A percentile compares a stretch with the other conserved stretches of the same genome.
Evolutionary conservation across 768 basidiomycete species (phyloP).

Genomic region (Piloderma croceum): DNA sequence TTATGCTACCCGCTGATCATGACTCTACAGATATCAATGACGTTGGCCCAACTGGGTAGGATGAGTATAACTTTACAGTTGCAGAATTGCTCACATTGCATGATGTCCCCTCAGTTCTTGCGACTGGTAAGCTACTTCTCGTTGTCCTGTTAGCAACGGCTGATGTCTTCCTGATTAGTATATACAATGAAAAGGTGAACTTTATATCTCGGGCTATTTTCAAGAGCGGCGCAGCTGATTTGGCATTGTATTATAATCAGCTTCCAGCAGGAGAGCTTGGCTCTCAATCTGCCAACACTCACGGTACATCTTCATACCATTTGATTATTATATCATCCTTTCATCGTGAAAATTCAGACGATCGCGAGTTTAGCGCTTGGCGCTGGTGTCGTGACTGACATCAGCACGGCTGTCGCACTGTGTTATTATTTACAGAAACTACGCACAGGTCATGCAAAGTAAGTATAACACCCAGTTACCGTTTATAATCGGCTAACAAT

Average conservation of each 20-base stretch:
- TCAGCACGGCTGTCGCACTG: slow-evolving; percentile 45
- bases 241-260: slow-evolving; percentile 19
- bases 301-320: slow-evolving; percentile 28
- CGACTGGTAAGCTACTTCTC: too few species aligned
- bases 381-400: slow-evolving; percentile 46
- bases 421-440: slow-evolving; percentile 51
- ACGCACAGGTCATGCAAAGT: slow-evolving; percentile 50
- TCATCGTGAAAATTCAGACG: slow-evolving; percentile 24
- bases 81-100: too few species aligned
- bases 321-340: not conserved
- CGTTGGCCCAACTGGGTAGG: too few species aligned
- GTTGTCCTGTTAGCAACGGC: too few species aligned
- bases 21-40: too few species aligned
- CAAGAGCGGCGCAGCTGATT: not conserved
- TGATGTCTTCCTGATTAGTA: slow-evolving; percentile 43
- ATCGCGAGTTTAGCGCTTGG: slow-evolving; percentile 45
- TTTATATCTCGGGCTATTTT: slow-evolving; percentile 1
- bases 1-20: slow-evolving; percentile 2
- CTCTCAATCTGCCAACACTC: slow-evolving; percentile 28
- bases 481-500: slow-evolving; percentile 30
- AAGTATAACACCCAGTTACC: slow-evolving; percentile 48
- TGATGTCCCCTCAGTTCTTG: too few species aligned
- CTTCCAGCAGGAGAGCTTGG: slow-evolving; percentile 29
- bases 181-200: slow-evolving; percentile 44
- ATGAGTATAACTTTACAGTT: too few species aligned